These are phyloP conservation scores for Zalerion maritima DNA, from an alignment of 495 filamentous ascomycete genomes.

Conservation along the genomic window DNA sequence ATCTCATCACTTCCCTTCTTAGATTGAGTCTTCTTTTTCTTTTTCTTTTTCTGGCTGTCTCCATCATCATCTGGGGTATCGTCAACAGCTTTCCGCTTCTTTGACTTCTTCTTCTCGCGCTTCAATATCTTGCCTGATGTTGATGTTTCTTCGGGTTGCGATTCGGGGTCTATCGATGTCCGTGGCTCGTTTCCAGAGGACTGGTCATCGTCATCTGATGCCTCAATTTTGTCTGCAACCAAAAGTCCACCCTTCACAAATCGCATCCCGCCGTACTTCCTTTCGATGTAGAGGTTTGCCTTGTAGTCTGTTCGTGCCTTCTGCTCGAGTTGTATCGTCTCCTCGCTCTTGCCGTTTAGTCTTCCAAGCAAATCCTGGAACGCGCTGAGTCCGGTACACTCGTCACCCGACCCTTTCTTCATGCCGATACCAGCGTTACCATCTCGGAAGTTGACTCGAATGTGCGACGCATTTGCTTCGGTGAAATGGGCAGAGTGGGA, in stretches of 20 bases:
- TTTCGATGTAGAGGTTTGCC: conserved; percentile 49
- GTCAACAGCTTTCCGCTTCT: conserved; percentile 24
- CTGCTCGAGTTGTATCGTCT: conserved; percentile 48
- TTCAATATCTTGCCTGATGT: conserved; percentile 6
- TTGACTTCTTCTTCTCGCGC: conserved; percentile 21
- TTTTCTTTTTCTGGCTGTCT: conserved; percentile 12
- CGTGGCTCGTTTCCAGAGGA: conserved; percentile 2
- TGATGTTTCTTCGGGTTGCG: conserved; percentile 3
- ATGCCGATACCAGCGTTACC: conserved; percentile 82
- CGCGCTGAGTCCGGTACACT: conserved; percentile 66
- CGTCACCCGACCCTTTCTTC: conserved; percentile 49
- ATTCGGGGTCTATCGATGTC: conserved; percentile 5
- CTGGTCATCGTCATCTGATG: conserved; percentile 7
- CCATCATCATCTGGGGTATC: conserved; percentile 15
- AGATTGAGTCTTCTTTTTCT: conserved; percentile 25
- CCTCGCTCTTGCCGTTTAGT: conserved; percentile 74
- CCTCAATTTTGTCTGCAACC: conserved; percentile 47
- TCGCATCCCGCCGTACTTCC: conserved; percentile 55
- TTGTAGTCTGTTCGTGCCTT: conserved; percentile 44
- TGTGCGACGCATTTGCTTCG: conserved; percentile 59
- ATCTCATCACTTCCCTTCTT: conserved; percentile 10
- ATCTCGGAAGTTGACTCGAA: conserved; percentile 69
- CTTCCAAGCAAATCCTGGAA: conserved; percentile 76
- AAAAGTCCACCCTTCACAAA: conserved; percentile 75
- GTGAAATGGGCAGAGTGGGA: conserved; percentile 60